phyloP scores from a whole-genome alignment of 306 rosid species.

The Citrullus colocynthis region DNA sequence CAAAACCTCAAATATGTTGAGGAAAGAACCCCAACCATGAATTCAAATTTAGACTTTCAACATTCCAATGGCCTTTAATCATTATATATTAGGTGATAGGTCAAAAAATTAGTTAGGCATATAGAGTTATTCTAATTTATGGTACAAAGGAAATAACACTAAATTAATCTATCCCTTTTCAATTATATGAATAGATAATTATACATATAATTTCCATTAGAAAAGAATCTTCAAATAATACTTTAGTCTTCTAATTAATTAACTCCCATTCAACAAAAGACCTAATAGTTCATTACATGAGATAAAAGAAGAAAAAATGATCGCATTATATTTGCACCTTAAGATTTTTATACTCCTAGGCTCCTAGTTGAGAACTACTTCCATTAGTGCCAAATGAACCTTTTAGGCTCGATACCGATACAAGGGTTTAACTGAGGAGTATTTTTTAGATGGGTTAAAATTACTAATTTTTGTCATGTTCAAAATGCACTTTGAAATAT shows the following conservation, averaged over 20 bases:
- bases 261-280: background rate
- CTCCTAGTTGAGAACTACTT: background rate
- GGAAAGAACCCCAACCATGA: background rate
- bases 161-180: background rate
- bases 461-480: too few species aligned
- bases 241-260: background rate
- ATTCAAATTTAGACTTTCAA: background rate
- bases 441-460: too few species aligned
- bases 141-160: background rate
- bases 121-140: background rate
- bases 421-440: too few species aligned
- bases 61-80: background rate
- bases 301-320: background rate
- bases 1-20: background rate
- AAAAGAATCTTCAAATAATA: background rate
- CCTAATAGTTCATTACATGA: background rate
- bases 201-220: background rate
- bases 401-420: background rate
- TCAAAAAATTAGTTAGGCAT: background rate
- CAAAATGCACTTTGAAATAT: too few species aligned
- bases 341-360: background rate
- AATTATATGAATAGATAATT: background rate
- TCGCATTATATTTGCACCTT: background rate
- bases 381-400: background rate
- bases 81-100: background rate